phyloP scores from a whole-genome alignment of 768 basidiomycete genomes.

The Pleurotus tuoliensis region DNA sequence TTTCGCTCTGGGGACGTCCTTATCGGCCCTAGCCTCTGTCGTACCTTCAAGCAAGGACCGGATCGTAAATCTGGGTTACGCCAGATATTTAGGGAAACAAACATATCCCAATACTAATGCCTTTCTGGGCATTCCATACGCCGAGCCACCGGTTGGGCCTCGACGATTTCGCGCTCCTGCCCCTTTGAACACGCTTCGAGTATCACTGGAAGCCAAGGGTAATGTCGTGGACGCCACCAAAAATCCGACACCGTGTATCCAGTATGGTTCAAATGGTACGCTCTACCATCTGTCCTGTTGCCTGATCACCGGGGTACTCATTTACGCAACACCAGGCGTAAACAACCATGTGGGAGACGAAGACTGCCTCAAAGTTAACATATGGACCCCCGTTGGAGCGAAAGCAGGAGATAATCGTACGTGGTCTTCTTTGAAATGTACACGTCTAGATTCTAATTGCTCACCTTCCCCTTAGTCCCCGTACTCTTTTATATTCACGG shows the following conservation, averaged over 20 bases:
- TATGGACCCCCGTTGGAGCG: conserved; percentile 52
- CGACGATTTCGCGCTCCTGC: conserved; percentile 50
- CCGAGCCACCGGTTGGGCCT: conserved; percentile 53
- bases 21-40: too few relatives aligned
- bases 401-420: conserved; percentile 43
- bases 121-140: conserved; percentile 57
- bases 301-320: not conserved
- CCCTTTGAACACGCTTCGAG: conserved; percentile 45
- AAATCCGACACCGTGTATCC: conserved; percentile 23
- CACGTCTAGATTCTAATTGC: too few relatives aligned
- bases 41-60: not conserved
- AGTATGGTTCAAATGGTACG: not conserved
- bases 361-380: conserved; percentile 63
- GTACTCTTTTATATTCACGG: conserved; percentile 49
- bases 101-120: conserved; percentile 51
- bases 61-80: conserved; percentile 56
- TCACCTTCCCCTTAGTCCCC: conserved; percentile 26
- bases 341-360: conserved; percentile 62
- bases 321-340: conserved; percentile 35
- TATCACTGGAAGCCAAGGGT: conserved; percentile 31
- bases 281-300: not conserved
- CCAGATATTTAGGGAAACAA: conserved; percentile 50
- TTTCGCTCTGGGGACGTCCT: too few relatives aligned
- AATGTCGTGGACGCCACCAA: conserved; percentile 41
- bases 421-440: conserved; percentile 12